These are phyloP conservation scores for Podosphaera fusca DNA, from an alignment of 2,329 filamentous ascomycete genomes.

Conservation along the genomic window DNA sequence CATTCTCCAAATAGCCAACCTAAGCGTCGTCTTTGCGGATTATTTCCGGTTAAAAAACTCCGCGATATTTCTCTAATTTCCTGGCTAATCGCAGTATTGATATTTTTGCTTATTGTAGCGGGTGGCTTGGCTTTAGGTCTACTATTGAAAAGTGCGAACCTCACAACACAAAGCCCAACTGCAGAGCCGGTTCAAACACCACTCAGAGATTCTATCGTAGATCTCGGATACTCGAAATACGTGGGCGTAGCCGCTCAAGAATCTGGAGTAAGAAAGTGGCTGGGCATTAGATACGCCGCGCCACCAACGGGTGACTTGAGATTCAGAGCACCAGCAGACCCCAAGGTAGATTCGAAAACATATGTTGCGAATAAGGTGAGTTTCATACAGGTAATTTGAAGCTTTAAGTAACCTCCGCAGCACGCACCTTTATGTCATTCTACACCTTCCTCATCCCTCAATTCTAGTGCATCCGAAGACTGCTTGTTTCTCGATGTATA, in stretches of 20 bases:
- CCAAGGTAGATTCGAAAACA: conserved; percentile 15
- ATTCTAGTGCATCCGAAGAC: conserved; percentile 29
- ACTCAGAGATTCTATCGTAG: conserved; percentile 17
- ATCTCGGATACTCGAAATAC: conserved; percentile 46
- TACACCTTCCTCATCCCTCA: conserved; percentile 9
- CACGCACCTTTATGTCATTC: conserved; percentile 10
- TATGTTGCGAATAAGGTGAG: conserved; percentile 12
- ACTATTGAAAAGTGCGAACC: background rate
- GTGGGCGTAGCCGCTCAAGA: conserved; percentile 25
- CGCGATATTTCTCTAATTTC: background rate
- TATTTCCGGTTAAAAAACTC: background rate
- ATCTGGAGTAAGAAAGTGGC: conserved; percentile 44
- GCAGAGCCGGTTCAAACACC: background rate
- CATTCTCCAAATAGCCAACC: background rate
- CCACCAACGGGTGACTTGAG: conserved; percentile 41
- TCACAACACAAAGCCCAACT: background rate
- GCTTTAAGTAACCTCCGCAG: conserved; percentile 5
- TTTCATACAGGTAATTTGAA: background rate
- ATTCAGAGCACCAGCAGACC: conserved; percentile 45
- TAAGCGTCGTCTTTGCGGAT: background rate
- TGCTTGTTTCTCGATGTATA: conserved; percentile 47
- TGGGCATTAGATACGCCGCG: conserved; percentile 53
- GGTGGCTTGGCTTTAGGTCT: background rate
- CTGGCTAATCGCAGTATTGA: background rate
- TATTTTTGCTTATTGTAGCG: background rate